Evolutionary conservation across 2,329 filamentous ascomycete species (phyloP).

Genomic region (Xylaria digitata): DNA sequence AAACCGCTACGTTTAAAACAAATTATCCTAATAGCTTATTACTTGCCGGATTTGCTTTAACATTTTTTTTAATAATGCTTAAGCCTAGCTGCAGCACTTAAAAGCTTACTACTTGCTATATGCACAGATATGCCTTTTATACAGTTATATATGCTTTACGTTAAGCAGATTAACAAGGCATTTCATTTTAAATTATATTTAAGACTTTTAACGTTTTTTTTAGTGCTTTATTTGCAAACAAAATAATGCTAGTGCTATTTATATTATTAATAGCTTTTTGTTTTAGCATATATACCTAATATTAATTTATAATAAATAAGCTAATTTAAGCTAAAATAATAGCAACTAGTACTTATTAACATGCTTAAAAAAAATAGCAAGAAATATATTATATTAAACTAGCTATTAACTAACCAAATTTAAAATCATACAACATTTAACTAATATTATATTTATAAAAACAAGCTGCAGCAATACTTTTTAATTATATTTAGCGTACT

Average conservation of each 20-base stretch:
- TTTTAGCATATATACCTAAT: constrained; percentile 15
- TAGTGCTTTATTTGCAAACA: constrained; percentile 2
- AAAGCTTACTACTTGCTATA: not conserved
- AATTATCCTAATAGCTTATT: not conserved
- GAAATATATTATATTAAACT: too few relatives aligned
- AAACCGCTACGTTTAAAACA: constrained; percentile 16
- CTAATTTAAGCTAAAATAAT: constrained; percentile 12
- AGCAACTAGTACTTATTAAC: constrained; percentile 11
- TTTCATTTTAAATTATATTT: constrained; percentile 12
- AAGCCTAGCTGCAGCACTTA: not conserved
- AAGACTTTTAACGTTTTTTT: constrained; percentile 13
- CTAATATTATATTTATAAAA: too few relatives aligned
- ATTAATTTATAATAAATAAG: constrained; percentile 2
- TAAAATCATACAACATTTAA: too few relatives aligned
- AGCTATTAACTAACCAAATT: too few relatives aligned
- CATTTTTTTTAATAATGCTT: not conserved
- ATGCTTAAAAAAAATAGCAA: not conserved
- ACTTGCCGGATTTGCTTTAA: constrained; percentile 8
- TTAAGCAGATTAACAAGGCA: constrained; percentile 11
- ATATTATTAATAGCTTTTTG: constrained; percentile 13
- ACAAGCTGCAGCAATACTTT: too few relatives aligned
- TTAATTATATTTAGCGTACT: too few relatives aligned
- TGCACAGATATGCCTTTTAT: constrained; percentile 14
- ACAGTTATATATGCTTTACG: not conserved
- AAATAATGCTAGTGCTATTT: not conserved